Evolutionary conservation across 179 eudicot genomes (phyloP), one percentile per base, ranked within the genome.

Genomic region (Vitellaria paradoxa): DNA sequence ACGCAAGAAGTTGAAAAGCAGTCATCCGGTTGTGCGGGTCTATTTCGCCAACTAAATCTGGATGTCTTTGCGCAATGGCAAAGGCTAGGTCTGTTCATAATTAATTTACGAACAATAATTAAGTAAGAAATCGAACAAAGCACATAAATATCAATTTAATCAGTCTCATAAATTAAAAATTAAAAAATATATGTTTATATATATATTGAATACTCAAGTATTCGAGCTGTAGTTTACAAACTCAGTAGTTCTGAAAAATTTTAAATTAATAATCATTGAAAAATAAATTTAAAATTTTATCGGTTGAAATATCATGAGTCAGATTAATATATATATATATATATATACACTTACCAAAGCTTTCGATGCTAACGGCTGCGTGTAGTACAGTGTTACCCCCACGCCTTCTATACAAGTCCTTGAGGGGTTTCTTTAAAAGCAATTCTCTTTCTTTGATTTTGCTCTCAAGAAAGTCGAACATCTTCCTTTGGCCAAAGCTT

Each of bases 1-100:
- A 46, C 5, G 75, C 68, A 40, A 80, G 82, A 75, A 61, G 79
- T 64, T 75, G 82, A 42, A 80, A 79, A 68, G 82, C 75, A 30
- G 82, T 80, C 76, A 75, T 75, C 65, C 70, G 76, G 18, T 50
- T 23, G 0, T 17, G 45, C 45, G 45, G 26, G 40, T 80, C 72
- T 65, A 11, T 17, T 12, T 40, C 10, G 15, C 3, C n/a, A 9
- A 75, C 53, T 17, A 80, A 62, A 53, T 26, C 2, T 17, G 21
- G 7, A 42, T 80, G 64, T 50, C 5, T 75, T 4, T 0, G 1
- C 9, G 79, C 82, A 50, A 80, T 75, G 0, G 6, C 55, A 57
- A 60, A 20, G 0, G 75, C 82, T 57, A 80, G 18, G n/a, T 46
- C 82, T 80, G 66, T 52, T 23, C 60, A 49, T 49, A 5, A 42